Evolutionary conservation across 2,329 filamentous ascomycete species (phyloP), one percentile per base, ranked within the genome.

Genomic region (Hirsutella minnesotensis): DNA sequence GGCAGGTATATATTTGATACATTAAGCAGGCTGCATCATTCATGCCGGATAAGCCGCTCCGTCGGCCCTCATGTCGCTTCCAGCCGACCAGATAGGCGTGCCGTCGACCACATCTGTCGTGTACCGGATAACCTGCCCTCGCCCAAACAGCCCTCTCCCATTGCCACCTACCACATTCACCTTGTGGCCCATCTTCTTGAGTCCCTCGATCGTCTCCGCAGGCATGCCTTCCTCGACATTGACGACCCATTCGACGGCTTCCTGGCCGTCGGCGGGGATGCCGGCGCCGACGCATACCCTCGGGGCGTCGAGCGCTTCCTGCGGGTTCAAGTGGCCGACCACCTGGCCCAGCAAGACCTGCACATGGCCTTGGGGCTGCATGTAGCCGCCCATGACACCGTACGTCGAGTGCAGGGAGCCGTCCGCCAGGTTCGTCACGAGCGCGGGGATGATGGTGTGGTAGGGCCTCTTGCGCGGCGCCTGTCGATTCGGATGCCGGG

Each of bases 351-450:
- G 70, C 9, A 98, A 66, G 1, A 95, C 88, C 62, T 96, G 92
- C 0, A 96, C 81, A 47, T 96, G 92, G 19, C 90, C 92, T 63
- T 96, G 92, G 0, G 92, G 92, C 65, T 98, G 92, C 85, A 96
- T 96, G 64, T 94, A 96, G 3, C 88, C 90, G 41, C 92, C 92
- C 92, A 96, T 96, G 46, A 96, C 90, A 42, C 92, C 92, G 55
- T 90, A 95, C 0, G 94, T 84, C 4, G 79, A 83, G 60, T 95
- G 86, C 44, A 96, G 65, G 39, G 75, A 81, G 21, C 77, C 77
- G 52, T 94, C 87, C 4, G 67, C 65, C 16, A 77, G 59, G 51
- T 92, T 87, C 0, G 92, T 96, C 16, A 90, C 79, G 61, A 96
- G 74, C 0, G 85, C 90, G 0, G 92, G 90, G 54, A 98, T 98